Conservation (phyloP, 257 asterid genomes). For the Gentiana straminea region DNA sequence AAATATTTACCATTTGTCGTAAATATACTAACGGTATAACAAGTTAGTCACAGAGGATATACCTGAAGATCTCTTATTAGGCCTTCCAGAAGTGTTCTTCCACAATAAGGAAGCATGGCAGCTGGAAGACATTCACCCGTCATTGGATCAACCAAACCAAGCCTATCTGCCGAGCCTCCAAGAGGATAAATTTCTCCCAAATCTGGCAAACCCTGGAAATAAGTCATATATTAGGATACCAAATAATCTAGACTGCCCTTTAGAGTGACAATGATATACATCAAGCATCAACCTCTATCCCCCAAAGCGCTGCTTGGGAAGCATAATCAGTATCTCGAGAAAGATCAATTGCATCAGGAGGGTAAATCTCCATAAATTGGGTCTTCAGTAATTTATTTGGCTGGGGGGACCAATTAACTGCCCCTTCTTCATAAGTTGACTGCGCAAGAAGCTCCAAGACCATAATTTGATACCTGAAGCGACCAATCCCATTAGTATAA, state of each 20-base stretch:
- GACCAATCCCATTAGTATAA: background rate
- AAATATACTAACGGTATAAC: too few relatives aligned
- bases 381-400: constrained; percentile 27
- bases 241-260: constrained; percentile 11
- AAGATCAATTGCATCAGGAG: constrained; percentile 79
- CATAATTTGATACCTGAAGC: constrained; percentile 64
- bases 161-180: constrained; percentile 98
- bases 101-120: constrained; percentile 98
- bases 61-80: constrained; percentile 99
- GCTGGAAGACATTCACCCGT: constrained; percentile 98
- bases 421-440: constrained; percentile 40
- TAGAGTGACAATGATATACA: constrained; percentile 8
- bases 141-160: constrained; percentile 77
- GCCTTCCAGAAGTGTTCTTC: constrained; percentile 90
- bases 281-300: constrained; percentile 71
- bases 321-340: constrained; percentile 74
- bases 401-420: constrained; percentile 34
- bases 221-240: constrained; percentile 27
- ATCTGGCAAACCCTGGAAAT: constrained; percentile 91
- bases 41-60: constrained; percentile 3
- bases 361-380: constrained; percentile 63
- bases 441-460: constrained; percentile 75
- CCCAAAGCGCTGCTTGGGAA: constrained; percentile 92
- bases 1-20: too few relatives aligned
- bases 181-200: constrained; percentile 97